Percentiles rank a stretch among this genome's conserved stretches.
These are phyloP conservation scores for Pythium volutum DNA, from an alignment of 352 stramenopile species.

Conservation along the genomic window DNA sequence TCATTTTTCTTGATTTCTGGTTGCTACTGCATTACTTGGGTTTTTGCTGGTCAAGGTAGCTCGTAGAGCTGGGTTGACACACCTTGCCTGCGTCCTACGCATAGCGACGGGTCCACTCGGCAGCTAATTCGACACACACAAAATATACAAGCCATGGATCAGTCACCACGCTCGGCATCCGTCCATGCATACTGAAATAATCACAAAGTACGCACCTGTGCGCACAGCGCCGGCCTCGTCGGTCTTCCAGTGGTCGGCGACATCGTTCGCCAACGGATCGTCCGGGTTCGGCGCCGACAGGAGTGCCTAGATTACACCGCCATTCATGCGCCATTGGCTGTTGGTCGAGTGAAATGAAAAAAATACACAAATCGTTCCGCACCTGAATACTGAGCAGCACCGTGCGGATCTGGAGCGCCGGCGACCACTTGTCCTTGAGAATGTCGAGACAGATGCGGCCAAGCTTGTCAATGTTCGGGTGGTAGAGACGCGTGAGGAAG, in stretches of 20 bases:
- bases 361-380: constrained; percentile 1
- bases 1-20: too few species aligned
- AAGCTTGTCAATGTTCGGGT: constrained; percentile 98
- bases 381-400: constrained; percentile 97
- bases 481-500: constrained; percentile 98
- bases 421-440: constrained; percentile 99
- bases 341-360: too few species aligned
- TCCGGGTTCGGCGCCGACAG: constrained; percentile 96
- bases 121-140: constrained; percentile 32
- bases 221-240: constrained; percentile 91
- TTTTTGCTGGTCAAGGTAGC: background rate
- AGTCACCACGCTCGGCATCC: background rate
- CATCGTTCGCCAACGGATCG: constrained; percentile 96
- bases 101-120: constrained; percentile 70
- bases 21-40: too few species aligned
- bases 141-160: too few species aligned
- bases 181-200: background rate
- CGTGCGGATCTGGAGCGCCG: constrained; percentile 97
- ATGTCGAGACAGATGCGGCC: constrained; percentile 98
- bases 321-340: too few species aligned
- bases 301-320: constrained; percentile 55
- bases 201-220: constrained; percentile 51
- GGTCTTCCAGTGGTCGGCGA: constrained; percentile 97
- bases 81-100: constrained; percentile 24
- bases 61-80: constrained; percentile 14